Evolutionary conservation across 306 rosid species (phyloP).

Genomic region (Prunus fruticosa): DNA sequence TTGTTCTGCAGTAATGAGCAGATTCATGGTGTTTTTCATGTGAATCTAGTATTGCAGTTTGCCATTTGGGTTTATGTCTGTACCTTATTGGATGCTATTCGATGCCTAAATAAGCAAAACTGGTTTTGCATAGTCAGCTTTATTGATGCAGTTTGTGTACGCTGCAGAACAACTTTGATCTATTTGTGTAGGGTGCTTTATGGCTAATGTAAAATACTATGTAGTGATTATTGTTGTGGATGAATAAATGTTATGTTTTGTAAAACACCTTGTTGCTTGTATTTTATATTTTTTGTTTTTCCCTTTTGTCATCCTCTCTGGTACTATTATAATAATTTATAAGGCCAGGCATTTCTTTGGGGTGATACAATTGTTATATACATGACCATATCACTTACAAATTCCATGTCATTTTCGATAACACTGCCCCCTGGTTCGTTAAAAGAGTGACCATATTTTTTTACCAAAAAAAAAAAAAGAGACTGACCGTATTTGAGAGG

Average conservation of each 20-base stretch:
- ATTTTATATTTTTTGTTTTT: neutral
- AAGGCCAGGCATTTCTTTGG: too few relatives aligned
- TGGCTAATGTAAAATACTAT: slow-evolving; percentile 24
- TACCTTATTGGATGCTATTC: slow-evolving; percentile 26
- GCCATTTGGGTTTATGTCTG: slow-evolving; percentile 26
- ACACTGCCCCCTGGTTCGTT: too few relatives aligned
- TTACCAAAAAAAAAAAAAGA: too few relatives aligned
- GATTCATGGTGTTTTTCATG: slow-evolving; percentile 15
- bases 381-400: too few relatives aligned
- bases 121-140: slow-evolving; percentile 25
- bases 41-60: slow-evolving; percentile 28
- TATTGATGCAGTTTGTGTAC: slow-evolving; percentile 12
- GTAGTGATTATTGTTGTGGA: slow-evolving; percentile 8
- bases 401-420: too few relatives aligned
- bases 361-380: too few relatives aligned
- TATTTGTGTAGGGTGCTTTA: slow-evolving; percentile 12
- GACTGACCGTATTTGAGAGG: too few relatives aligned
- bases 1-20: slow-evolving; percentile 53
- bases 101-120: slow-evolving; percentile 37
- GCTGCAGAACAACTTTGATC: slow-evolving; percentile 21
- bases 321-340: too few relatives aligned
- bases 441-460: too few relatives aligned
- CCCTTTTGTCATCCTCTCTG: neutral
- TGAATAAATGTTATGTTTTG: slow-evolving; percentile 13
- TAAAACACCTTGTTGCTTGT: neutral